phyloP scores from a whole-genome alignment of 2,329 filamentous ascomycete species.

The Fusarium floridanum region DNA sequence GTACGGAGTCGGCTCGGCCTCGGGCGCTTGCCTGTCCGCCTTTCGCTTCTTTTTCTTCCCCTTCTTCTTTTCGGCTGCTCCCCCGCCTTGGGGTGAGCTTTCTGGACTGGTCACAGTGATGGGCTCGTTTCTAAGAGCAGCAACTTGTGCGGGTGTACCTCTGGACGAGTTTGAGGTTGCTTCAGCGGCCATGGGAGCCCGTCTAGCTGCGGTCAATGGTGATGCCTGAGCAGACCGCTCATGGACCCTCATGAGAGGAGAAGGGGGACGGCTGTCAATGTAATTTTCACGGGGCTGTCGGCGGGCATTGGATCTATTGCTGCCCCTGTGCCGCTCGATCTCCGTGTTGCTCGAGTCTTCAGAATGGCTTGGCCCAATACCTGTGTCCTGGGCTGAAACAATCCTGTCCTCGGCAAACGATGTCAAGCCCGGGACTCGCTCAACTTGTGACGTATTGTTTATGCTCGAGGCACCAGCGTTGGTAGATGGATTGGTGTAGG shows the following conservation, averaged over 20 bases:
- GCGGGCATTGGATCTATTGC: constrained; percentile 23
- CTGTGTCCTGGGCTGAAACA: constrained; percentile 48
- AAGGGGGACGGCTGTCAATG: constrained; percentile 56
- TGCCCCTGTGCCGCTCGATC: constrained; percentile 27
- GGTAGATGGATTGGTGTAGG: constrained; percentile 16
- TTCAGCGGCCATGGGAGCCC: constrained; percentile 28
- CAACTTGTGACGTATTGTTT: constrained; percentile 27
- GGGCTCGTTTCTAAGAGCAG: constrained; percentile 66
- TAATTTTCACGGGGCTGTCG: constrained; percentile 42
- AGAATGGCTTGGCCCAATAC: constrained; percentile 57
- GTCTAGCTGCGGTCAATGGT: constrained; percentile 64
- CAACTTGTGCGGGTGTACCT: constrained; percentile 64
- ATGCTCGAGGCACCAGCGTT: constrained; percentile 19
- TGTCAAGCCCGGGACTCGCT: constrained; percentile 51
- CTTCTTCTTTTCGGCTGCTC: constrained; percentile 62
- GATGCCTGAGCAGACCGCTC: constrained; percentile 79
- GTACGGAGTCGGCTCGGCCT: constrained; percentile 62
- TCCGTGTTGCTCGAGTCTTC: constrained; percentile 55
- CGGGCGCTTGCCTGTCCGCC: constrained; percentile 63
- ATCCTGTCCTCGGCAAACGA: constrained; percentile 40
- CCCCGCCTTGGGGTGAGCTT: constrained; percentile 69
- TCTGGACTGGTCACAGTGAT: constrained; percentile 68
- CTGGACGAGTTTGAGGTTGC: constrained; percentile 36
- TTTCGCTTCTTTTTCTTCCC: constrained; percentile 66
- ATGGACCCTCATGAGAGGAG: constrained; percentile 78